A percentile compares a stretch with the other conserved stretches of the same genome.
Conservation (phyloP, 352 stramenopile genomes). For the Globisporangium uncinulatum region DNA sequence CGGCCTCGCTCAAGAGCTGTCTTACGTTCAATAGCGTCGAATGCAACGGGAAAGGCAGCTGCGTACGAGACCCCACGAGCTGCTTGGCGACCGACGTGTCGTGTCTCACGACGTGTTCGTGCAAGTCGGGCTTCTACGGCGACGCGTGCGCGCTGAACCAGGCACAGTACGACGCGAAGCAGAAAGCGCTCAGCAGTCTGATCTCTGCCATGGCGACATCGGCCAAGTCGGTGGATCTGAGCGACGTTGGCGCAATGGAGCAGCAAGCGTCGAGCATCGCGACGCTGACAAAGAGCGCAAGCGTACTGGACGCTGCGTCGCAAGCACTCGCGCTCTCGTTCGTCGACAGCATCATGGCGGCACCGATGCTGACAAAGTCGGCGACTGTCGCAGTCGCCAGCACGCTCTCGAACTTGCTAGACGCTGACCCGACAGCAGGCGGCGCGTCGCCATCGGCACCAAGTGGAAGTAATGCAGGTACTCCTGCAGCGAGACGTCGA, state of each 20-base stretch:
- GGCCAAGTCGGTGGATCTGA: slow-evolving; percentile 38
- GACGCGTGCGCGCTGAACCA: slow-evolving; percentile 57
- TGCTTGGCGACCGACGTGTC: slow-evolving; percentile 47
- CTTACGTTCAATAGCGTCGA: slow-evolving; percentile 29
- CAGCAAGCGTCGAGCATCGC: slow-evolving; percentile 58
- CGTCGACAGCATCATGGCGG: slow-evolving; percentile 47
- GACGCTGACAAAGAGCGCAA: slow-evolving; percentile 61
- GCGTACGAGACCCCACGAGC: slow-evolving; percentile 28
- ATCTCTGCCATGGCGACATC: slow-evolving; percentile 55
- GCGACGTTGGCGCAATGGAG: slow-evolving; percentile 45
- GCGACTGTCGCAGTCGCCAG: slow-evolving; percentile 41
- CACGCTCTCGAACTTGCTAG: slow-evolving; percentile 60
- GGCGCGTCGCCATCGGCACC: slow-evolving; percentile 2
- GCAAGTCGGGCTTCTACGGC: slow-evolving; percentile 39
- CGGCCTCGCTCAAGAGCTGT: slow-evolving; percentile 41
- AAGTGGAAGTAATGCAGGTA: not conserved
- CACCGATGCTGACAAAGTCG: slow-evolving; percentile 42
- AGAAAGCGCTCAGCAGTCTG: slow-evolving; percentile 37
- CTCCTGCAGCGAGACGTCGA: not conserved
- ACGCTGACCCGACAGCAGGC: slow-evolving; percentile 19
- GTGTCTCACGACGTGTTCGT: slow-evolving; percentile 47
- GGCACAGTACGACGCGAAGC: slow-evolving; percentile 45
- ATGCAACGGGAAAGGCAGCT: slow-evolving; percentile 45
- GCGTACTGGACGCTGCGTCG: slow-evolving; percentile 38
- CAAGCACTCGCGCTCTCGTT: slow-evolving; percentile 47